phyloP scores from a whole-genome alignment of 352 stramenopile genomes.

The Hyaloperonospora arabidopsidis region DNA sequence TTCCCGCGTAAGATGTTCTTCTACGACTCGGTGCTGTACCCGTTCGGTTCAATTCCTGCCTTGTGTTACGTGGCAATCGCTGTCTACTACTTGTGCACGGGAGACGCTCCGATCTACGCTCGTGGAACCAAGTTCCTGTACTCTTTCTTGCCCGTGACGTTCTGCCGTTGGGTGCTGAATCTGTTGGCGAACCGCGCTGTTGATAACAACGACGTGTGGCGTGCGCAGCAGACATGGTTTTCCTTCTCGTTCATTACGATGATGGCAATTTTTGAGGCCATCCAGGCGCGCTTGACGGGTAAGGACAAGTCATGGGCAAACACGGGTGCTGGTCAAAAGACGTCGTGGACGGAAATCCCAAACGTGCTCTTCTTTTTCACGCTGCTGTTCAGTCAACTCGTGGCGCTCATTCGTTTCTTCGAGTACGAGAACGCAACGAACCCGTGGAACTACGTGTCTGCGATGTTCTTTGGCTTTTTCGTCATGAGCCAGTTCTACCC shows the following conservation, averaged over 20 bases:
- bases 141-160: conserved; percentile 81
- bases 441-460: conserved; percentile 85
- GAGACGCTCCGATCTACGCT: conserved; percentile 80
- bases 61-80: conserved; percentile 81
- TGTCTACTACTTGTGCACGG: conserved; percentile 83
- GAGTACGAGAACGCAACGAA: conserved; percentile 85
- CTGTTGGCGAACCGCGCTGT: conserved; percentile 78
- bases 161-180: conserved; percentile 76
- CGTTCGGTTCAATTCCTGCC: conserved; percentile 80
- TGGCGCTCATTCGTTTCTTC: conserved; percentile 80
- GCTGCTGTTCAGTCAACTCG: conserved; percentile 60
- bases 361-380: conserved; percentile 87
- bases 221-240: conserved; percentile 86
- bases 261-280: conserved; percentile 75
- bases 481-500: conserved; percentile 83
- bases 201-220: conserved; percentile 87
- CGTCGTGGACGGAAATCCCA: conserved; percentile 81
- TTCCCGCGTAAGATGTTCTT: conserved; percentile 88
- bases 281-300: conserved; percentile 69
- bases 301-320: conserved; percentile 86
- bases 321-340: conserved; percentile 85
- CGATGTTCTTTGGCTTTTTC: conserved; percentile 85
- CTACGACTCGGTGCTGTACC: conserved; percentile 85
- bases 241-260: conserved; percentile 87
- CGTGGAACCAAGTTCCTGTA: conserved; percentile 74